These are phyloP conservation scores for Claviceps digitariae DNA, from an alignment of 2,329 filamentous ascomycete genomes.

Conservation along the genomic window DNA sequence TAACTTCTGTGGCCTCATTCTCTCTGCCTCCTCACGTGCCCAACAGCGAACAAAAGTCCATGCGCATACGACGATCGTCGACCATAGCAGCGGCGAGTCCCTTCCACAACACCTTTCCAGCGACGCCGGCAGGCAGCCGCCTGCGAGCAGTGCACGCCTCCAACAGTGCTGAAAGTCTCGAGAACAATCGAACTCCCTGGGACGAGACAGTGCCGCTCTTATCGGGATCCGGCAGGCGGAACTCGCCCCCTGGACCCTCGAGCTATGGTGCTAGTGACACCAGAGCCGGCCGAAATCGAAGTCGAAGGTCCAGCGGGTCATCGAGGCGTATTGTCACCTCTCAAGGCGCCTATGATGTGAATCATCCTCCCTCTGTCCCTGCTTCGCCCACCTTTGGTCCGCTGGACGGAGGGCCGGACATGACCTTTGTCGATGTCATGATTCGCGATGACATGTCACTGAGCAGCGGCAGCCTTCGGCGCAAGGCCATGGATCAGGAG, in stretches of 20 bases:
- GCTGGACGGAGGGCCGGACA: constrained; percentile 32
- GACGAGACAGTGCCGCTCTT: constrained; percentile 44
- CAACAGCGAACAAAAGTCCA: constrained; percentile 46
- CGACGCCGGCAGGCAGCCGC: constrained; percentile 18
- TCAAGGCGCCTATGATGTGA: constrained; percentile 41
- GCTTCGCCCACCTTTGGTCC: constrained; percentile 43
- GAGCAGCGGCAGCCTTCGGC: constrained; percentile 16
- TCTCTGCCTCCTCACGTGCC: not conserved
- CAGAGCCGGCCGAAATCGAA: constrained; percentile 20
- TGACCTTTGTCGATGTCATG: constrained; percentile 57
- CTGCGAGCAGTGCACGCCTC: constrained; percentile 22
- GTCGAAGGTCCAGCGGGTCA: constrained; percentile 37
- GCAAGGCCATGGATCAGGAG: constrained; percentile 15
- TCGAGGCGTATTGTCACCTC: constrained; percentile 28
- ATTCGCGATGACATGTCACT: constrained; percentile 49
- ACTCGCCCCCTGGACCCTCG: constrained; percentile 13
- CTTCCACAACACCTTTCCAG: constrained; percentile 21
- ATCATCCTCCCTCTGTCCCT: constrained; percentile 56
- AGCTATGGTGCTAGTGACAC: constrained; percentile 31
- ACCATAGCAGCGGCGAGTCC: constrained; percentile 24
- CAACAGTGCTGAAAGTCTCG: constrained; percentile 34
- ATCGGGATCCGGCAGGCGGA: constrained; percentile 18
- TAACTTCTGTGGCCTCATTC: not conserved
- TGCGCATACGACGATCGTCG: constrained; percentile 51
- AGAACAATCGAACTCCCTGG: constrained; percentile 24